Evolutionary conservation across 2,329 filamentous ascomycete species (phyloP).

Genomic region (Xenoacremonium recifei): DNA sequence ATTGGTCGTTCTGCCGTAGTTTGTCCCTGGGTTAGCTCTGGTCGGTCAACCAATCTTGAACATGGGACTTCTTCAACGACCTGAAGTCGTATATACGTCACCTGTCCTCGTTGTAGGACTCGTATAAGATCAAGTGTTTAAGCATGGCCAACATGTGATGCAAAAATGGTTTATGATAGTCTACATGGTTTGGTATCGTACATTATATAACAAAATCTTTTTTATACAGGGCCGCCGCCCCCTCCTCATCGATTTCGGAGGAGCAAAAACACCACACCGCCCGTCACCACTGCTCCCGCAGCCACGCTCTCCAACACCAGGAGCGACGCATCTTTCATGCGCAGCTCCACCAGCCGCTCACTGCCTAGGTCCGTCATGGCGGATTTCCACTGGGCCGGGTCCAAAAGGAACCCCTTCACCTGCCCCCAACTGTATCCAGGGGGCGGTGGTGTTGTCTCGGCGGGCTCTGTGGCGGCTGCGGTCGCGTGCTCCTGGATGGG

Average conservation of each 20-base stretch:
- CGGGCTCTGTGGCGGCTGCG: constrained; percentile 4
- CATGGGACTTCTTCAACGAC: too few species aligned
- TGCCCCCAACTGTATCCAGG: constrained; percentile 13
- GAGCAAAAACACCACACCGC: constrained; percentile 50
- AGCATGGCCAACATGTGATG: too few species aligned
- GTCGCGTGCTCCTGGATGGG: constrained; percentile 1
- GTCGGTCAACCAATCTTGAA: too few species aligned
- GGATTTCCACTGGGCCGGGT: constrained; percentile 47
- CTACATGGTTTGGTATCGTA: too few species aligned
- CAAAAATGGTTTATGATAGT: too few species aligned
- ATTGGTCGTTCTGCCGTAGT: too few species aligned
- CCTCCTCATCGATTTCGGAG: constrained; percentile 34
- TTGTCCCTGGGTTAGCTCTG: too few species aligned
- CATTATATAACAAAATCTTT: too few species aligned
- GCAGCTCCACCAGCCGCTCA: constrained; percentile 60
- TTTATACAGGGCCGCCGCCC: background rate
- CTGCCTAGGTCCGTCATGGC: constrained; percentile 61
- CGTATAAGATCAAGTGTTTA: too few species aligned
- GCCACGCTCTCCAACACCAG: constrained; percentile 66
- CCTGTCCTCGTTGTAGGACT: too few species aligned
- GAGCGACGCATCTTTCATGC: constrained; percentile 69
- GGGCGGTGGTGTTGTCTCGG: constrained; percentile 4
- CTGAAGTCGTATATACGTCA: too few species aligned
- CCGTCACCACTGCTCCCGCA: constrained; percentile 62
- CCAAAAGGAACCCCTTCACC: constrained; percentile 44